Base-by-base conservation (phyloP, 805 yeast species). In the Saturnispora bothae region DNA sequence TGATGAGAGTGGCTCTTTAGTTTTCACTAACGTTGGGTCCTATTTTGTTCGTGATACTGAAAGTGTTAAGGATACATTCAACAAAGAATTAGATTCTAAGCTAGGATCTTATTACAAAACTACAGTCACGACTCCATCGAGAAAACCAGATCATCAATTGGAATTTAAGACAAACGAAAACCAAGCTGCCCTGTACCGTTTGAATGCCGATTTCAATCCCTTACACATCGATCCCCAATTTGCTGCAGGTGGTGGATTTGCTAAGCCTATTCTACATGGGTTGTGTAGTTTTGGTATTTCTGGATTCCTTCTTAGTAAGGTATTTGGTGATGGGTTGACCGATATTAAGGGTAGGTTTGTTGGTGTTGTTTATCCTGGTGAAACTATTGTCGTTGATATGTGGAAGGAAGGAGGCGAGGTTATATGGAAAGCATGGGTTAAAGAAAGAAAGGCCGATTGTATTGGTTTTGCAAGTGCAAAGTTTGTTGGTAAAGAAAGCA, bases 161-260 rank as follows among this genome's bases (percentile, higher is more conserved):
- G 72, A 68, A 31, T 69, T 74, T 50, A 61, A 69, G 47, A 82
- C 92, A 2, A 55, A 69, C 20, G 66, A 60, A 31, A 83, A 86
- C 57, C 85, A 78, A 59, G 96, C 96, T 33, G 84, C 95, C 4
- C 61, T 88, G 40, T 89, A 89, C 66, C 75, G 98, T 58, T 67
- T 89, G 44, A 79, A 89, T 44, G 97, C 96, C 39, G 98, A 89
- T 66, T 78, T 78, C 60, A 89, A 89, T 61, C 98, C 98, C 43
- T 71, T 89, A 50, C 98, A 88, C 65, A 79, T 89, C 56, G 97
- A 89, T 63, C 96, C 97, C 15, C 67, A 59, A 22, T 81, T 88
- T 61, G 96, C 97, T 13, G 73, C 78, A 46, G 83, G 83, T 41
- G 96, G 89, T 34, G 81, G 80, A 44, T 89, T 89, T 59, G 76